Conservation (phyloP, 148 eudicot genomes). For the Camellia granthamiana region DNA sequence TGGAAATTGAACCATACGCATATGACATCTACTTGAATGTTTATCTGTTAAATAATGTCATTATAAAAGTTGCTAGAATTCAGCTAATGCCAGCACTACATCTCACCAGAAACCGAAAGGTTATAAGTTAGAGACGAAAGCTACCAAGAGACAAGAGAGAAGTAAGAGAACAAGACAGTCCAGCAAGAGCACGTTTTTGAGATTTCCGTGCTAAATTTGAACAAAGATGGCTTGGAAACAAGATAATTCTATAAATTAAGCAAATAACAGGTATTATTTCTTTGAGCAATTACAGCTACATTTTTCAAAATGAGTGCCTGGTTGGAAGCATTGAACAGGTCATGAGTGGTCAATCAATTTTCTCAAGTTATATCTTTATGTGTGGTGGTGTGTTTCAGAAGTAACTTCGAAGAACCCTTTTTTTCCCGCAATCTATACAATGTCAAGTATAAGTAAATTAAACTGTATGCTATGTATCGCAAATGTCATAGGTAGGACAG, state of each 20-base stretch:
- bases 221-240: background rate
- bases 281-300: background rate
- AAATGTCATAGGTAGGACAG: background rate
- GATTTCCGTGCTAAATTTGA: background rate
- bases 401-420: background rate
- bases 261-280: background rate
- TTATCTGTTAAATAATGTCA: background rate
- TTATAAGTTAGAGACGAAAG: background rate
- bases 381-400: background rate
- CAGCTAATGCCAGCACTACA: background rate
- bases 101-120: too few species aligned
- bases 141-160: background rate
- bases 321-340: background rate
- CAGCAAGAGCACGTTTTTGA: background rate
- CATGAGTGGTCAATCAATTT: background rate
- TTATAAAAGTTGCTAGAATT: background rate
- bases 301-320: background rate
- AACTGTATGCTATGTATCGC: background rate
- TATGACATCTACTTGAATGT: background rate
- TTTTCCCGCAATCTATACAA: background rate
- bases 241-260: background rate
- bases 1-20: background rate
- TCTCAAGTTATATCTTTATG: background rate
- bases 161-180: constrained; percentile 1
- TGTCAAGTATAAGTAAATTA: background rate